Conservation (phyloP, 371 early-diverging fungal genomes). For the Rhizopus sp. region DNA sequence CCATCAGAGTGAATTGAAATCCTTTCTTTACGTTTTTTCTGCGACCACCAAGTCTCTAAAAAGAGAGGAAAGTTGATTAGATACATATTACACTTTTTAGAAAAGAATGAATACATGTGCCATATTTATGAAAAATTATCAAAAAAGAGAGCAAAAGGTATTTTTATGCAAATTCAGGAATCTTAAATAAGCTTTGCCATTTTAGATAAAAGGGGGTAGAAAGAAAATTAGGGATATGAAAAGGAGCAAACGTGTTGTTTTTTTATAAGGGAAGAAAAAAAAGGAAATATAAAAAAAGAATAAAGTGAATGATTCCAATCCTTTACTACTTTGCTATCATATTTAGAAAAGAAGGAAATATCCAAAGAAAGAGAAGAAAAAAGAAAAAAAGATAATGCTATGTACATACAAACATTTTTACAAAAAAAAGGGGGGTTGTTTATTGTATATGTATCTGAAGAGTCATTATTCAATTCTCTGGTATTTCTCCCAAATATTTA, state of each 20-base stretch:
- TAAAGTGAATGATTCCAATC: not conserved
- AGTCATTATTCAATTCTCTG: not conserved
- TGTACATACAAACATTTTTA: too few relatives aligned
- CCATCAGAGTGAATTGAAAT: slow-evolving; percentile 95
- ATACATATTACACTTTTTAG: not conserved
- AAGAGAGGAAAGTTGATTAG: not conserved
- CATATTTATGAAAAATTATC: slow-evolving; percentile 6
- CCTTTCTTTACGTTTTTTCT: slow-evolving; percentile 97
- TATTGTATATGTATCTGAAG: not conserved
- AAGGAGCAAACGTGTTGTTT: not conserved
- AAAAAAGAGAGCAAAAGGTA: slow-evolving; percentile 7
- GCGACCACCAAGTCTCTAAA: slow-evolving; percentile 66
- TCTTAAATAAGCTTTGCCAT: not conserved
- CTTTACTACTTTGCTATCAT: not conserved
- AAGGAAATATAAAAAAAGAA: not conserved
- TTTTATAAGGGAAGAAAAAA: not conserved
- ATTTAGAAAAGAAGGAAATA: too few relatives aligned
- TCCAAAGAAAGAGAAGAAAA: not conserved
- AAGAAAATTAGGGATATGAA: not conserved
- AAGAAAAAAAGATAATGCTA: not conserved
- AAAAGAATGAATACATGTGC: slow-evolving; percentile 14
- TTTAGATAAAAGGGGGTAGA: slow-evolving; percentile 1
- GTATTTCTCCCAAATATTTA: slow-evolving; percentile 13
- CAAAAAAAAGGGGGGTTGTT: not conserved
- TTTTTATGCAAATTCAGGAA: not conserved